A percentile compares a stretch with the other conserved stretches of the same genome.
phyloP scores from a whole-genome alignment of 345 rosid species.

The Sonneratia alba region DNA sequence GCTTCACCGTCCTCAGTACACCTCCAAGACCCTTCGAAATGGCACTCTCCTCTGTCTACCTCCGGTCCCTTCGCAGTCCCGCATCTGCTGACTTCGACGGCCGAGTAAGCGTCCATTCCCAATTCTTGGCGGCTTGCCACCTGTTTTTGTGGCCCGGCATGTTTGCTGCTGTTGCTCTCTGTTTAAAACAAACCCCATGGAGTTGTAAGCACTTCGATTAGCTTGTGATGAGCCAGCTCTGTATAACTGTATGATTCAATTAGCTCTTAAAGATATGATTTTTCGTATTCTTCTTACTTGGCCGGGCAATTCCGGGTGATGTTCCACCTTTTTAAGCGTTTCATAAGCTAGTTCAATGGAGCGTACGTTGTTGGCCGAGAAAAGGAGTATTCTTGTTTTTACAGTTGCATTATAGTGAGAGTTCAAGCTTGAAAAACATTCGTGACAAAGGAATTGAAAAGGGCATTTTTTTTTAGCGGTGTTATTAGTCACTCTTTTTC shows the following conservation, averaged over 20 bases:
- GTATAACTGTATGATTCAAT: not conserved
- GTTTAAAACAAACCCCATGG: not conserved
- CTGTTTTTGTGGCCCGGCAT: not conserved
- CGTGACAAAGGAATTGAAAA: too few relatives aligned
- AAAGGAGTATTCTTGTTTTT: not conserved
- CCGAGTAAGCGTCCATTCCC: constrained; percentile 14
- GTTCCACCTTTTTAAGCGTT: too few relatives aligned
- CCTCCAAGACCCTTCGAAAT: not conserved
- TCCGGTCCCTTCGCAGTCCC: not conserved
- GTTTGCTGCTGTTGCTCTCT: not conserved
- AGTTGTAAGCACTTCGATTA: not conserved
- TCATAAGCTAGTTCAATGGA: not conserved
- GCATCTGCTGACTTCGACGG: constrained; percentile 18
- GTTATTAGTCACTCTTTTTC: not conserved
- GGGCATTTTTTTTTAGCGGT: too few relatives aligned
- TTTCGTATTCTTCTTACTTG: not conserved
- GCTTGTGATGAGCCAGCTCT: not conserved
- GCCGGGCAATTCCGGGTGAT: not conserved
- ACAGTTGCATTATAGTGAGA: not conserved
- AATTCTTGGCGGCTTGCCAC: not conserved
- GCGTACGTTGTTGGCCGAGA: not conserved
- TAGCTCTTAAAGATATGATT: not conserved
- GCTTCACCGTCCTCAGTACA: too few relatives aligned
- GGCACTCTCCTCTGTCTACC: not conserved
- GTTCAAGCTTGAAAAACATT: not conserved